Evolutionary conservation across 176 grass and related monocot species (phyloP).

Genomic region (Puccinellia tenuiflora): DNA sequence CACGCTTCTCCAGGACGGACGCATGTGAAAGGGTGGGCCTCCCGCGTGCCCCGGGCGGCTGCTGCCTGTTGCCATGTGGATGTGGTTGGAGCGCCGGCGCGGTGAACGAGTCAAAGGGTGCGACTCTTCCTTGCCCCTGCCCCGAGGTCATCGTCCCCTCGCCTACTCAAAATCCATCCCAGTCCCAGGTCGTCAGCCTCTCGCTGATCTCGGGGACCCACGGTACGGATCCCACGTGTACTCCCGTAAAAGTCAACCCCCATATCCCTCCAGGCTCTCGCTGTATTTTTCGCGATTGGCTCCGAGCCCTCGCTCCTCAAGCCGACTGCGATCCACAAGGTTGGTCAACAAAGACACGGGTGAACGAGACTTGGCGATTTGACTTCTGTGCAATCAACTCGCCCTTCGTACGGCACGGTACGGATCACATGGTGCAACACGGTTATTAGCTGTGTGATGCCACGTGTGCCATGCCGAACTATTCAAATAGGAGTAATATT

Average conservation of each 20-base stretch:
- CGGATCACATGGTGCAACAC: neutral
- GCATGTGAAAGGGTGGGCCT: neutral
- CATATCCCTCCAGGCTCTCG: neutral
- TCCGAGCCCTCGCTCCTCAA: neutral
- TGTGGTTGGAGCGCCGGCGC: neutral
- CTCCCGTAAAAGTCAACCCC: neutral
- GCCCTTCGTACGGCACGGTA: neutral
- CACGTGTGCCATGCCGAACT: no score
- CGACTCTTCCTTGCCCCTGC: neutral
- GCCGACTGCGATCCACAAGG: neutral
- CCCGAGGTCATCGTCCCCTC: neutral
- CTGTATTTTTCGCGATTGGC: neutral
- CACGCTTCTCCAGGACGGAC: neutral
- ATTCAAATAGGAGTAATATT: no score
- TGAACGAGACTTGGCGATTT: neutral
- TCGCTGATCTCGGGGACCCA: no score
- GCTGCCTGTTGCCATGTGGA: neutral
- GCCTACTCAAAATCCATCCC: no score
- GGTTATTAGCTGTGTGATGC: neutral
- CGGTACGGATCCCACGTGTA: no score
- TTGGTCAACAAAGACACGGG: neutral
- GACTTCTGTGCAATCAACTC: neutral
- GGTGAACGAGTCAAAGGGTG: neutral
- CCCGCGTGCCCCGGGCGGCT: neutral
- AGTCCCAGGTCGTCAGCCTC: no score